phyloP scores from a whole-genome alignment of 305 asterid species.

The Solanum hybrid region DNA sequence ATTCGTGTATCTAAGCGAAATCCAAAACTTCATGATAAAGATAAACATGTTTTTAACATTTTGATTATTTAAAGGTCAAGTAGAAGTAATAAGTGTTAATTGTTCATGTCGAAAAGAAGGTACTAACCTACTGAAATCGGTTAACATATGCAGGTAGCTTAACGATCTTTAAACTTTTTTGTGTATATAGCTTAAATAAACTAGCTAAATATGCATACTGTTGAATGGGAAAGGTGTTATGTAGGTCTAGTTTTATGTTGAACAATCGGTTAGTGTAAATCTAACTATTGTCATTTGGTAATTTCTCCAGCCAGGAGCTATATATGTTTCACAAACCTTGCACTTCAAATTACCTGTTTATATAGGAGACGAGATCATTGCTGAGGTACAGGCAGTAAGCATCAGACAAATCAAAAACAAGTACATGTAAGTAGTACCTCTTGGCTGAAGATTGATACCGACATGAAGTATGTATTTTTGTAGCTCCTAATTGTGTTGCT shows the following conservation, averaged over 20 bases:
- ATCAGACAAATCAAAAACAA: slow-evolving; percentile 35
- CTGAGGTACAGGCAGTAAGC: slow-evolving; percentile 38
- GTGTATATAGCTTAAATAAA: neutral
- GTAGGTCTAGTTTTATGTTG: neutral
- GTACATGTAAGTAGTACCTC: slow-evolving; percentile 32
- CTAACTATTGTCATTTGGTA: neutral
- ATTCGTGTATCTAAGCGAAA: neutral
- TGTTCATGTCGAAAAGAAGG: neutral
- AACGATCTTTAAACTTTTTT: neutral
- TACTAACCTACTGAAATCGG: neutral
- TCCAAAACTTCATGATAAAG: neutral
- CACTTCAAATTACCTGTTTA: slow-evolving; percentile 51
- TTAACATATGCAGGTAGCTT: neutral
- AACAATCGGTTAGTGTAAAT: neutral
- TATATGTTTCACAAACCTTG: slow-evolving; percentile 50
- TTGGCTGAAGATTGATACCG: neutral
- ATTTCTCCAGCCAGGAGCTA: slow-evolving; percentile 48
- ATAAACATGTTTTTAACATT: neutral
- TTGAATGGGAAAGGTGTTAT: neutral
- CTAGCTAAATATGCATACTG: neutral
- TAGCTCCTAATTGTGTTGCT: neutral
- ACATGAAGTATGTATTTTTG: neutral
- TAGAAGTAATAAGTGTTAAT: no score
- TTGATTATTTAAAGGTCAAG: neutral
- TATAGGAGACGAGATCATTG: slow-evolving; percentile 43